Evolutionary conservation across 257 asterid genomes (phyloP).

Genomic region (Nicotiana attenuata): DNA sequence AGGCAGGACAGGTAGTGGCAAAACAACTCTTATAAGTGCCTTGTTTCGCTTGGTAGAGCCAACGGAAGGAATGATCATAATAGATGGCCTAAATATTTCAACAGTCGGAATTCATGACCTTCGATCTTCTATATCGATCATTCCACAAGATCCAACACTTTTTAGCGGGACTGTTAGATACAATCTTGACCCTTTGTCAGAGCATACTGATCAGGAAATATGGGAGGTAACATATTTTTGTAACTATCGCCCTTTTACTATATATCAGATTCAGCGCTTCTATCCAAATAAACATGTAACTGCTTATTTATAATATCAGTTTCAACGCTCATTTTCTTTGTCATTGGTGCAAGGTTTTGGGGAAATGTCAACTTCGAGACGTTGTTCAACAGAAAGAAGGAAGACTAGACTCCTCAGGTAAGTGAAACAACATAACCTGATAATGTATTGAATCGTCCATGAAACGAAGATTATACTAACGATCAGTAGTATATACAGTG

Average conservation of each 20-base stretch:
- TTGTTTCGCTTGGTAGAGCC: conserved; percentile 34
- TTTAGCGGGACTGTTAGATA: conserved; percentile 25
- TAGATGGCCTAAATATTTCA: conserved; percentile 24
- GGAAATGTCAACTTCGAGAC: conserved; percentile 31
- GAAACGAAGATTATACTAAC: background rate
- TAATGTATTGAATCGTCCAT: background rate
- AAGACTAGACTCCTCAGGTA: conserved; percentile 30
- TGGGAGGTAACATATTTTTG: conserved; percentile 25
- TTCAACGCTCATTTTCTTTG: background rate
- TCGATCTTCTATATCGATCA: conserved; percentile 20
- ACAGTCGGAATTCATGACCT: conserved; percentile 25
- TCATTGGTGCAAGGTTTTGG: conserved; percentile 15
- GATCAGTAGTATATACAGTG: conserved; percentile 5
- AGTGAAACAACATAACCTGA: background rate
- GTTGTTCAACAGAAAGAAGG: conserved; percentile 24
- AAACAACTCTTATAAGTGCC: conserved; percentile 29
- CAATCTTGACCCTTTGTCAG: conserved; percentile 29
- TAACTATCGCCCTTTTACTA: too few species aligned
- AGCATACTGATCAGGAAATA: conserved; percentile 26
- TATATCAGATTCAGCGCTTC: background rate
- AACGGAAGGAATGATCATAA: conserved; percentile 22
- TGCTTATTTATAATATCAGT: background rate
- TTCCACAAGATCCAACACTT: conserved; percentile 36
- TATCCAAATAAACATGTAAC: background rate
- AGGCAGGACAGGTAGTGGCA: conserved; percentile 41